phyloP scores from a whole-genome alignment of 2,329 filamentous ascomycete genomes.

The Aspergillus sp. region DNA sequence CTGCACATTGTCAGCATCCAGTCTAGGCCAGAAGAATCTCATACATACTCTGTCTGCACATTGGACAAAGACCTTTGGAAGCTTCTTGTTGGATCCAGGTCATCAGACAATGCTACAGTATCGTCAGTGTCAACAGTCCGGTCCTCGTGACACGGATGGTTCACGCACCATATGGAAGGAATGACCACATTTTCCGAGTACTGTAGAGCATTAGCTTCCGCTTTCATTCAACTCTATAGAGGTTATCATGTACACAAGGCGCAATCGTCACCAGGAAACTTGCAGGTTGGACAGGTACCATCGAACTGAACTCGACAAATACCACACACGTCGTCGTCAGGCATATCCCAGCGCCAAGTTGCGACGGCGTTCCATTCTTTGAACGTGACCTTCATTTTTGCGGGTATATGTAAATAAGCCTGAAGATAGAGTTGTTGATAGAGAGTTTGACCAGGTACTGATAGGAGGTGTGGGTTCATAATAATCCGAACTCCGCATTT shows the following conservation, averaged over 20 bases:
- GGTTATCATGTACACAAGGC: constrained; percentile 62
- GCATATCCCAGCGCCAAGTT: constrained; percentile 96
- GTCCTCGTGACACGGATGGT: constrained; percentile 5
- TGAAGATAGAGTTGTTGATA: too few relatives aligned
- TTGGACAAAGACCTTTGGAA: constrained; percentile 88
- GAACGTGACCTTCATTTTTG: constrained; percentile 86
- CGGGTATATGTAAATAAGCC: neutral
- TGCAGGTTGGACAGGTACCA: constrained; percentile 95
- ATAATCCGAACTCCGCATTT: constrained; percentile 11
- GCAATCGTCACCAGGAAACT: constrained; percentile 95
- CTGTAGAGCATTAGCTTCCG: constrained; percentile 40
- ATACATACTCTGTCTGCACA: constrained; percentile 84
- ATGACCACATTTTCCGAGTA: constrained; percentile 93
- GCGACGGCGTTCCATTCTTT: constrained; percentile 90
- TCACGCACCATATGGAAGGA: constrained; percentile 85
- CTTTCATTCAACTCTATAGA: neutral
- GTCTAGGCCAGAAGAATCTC: neutral
- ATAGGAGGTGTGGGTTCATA: neutral
- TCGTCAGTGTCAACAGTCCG: constrained; percentile 2
- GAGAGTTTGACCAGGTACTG: neutral
- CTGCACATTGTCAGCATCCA: constrained; percentile 25
- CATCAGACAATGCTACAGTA: constrained; percentile 71
- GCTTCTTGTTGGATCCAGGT: constrained; percentile 90
- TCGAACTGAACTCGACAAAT: constrained; percentile 98
- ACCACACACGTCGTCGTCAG: constrained; percentile 94